Evolutionary conservation across 1,139 yeast genomes (phyloP).

Genomic region (Candida albicans): DNA sequence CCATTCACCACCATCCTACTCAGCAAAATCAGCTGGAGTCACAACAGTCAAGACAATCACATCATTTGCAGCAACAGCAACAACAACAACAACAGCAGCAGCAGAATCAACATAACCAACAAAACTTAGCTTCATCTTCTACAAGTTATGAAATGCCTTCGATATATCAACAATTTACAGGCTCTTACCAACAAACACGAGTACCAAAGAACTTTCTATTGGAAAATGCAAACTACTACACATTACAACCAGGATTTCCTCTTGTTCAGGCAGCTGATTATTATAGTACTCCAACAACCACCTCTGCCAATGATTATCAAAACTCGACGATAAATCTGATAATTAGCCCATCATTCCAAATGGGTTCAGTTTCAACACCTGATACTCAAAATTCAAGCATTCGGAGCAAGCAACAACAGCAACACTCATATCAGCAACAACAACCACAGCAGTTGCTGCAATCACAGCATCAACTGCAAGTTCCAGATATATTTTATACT

Average conservation of each 20-base stretch:
- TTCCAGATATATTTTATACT: slow-evolving; percentile 2
- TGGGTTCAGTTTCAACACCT: slow-evolving; percentile 9
- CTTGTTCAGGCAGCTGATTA: slow-evolving; percentile 11
- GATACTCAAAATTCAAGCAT: slow-evolving; percentile 8
- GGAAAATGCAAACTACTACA: slow-evolving; percentile 15
- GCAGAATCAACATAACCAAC: slow-evolving; percentile 1
- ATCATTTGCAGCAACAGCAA: slow-evolving; percentile 3
- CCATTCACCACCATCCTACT: background rate
- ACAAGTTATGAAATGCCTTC: slow-evolving; percentile 3
- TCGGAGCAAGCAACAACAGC: slow-evolving; percentile 8
- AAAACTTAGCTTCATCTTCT: background rate
- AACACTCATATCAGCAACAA: slow-evolving; percentile 6
- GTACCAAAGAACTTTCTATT: slow-evolving; percentile 13
- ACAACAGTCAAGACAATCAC: slow-evolving; percentile 6
- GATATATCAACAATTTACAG: slow-evolving; percentile 7
- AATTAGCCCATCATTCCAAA: slow-evolving; percentile 13
- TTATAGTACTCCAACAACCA: slow-evolving; percentile 6
- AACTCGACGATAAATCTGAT: slow-evolving; percentile 3
- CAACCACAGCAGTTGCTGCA: slow-evolving; percentile 7
- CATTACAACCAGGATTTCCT: slow-evolving; percentile 16
- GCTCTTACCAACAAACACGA: slow-evolving; percentile 8
- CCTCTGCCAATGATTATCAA: slow-evolving; percentile 8
- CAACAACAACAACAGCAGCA: slow-evolving; percentile 5
- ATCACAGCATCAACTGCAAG: slow-evolving; percentile 4
- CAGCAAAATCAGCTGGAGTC: background rate